These are phyloP conservation scores for Aspergillus diversus DNA, from an alignment of 495 filamentous ascomycete species.

Conservation along the genomic window DNA sequence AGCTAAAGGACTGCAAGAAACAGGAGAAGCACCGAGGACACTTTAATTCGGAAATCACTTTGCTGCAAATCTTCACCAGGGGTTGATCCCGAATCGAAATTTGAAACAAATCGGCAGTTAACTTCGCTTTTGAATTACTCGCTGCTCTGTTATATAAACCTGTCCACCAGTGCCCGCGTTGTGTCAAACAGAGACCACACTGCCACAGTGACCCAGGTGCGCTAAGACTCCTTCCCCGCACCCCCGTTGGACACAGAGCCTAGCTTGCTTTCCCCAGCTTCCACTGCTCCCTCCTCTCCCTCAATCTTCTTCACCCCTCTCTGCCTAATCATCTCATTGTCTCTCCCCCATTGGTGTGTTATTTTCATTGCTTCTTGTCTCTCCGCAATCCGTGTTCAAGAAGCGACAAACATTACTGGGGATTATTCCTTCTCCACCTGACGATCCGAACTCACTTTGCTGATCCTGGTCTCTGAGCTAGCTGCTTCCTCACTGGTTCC, in stretches of 20 bases:
- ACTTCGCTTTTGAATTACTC: background rate
- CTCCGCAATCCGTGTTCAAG: conserved; percentile 22
- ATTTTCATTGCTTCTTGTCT: conserved; percentile 13
- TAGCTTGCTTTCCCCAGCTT: conserved; percentile 30
- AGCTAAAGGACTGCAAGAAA: conserved; percentile 2
- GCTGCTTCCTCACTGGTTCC: conserved; percentile 26
- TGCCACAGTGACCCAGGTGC: background rate
- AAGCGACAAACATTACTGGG: conserved; percentile 16
- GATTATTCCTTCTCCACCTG: conserved; percentile 24
- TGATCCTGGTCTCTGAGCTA: conserved; percentile 24
- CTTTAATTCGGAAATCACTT: background rate
- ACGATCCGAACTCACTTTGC: conserved; percentile 21
- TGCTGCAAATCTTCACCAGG: background rate
- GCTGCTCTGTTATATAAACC: background rate
- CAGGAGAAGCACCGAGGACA: background rate
- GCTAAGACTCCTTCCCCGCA: conserved; percentile 26
- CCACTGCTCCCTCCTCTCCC: conserved; percentile 27
- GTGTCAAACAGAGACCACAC: background rate
- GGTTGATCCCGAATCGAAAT: background rate
- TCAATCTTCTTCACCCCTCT: conserved; percentile 24
- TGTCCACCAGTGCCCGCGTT: background rate
- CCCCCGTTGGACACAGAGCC: conserved; percentile 6
- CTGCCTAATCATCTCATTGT: conserved; percentile 17
- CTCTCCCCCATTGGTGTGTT: conserved; percentile 27
- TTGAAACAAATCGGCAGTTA: background rate